Evolutionary conservation across 768 basidiomycete genomes (phyloP), one percentile per base, ranked within the genome.

Genomic region (Trametes cubensis): DNA sequence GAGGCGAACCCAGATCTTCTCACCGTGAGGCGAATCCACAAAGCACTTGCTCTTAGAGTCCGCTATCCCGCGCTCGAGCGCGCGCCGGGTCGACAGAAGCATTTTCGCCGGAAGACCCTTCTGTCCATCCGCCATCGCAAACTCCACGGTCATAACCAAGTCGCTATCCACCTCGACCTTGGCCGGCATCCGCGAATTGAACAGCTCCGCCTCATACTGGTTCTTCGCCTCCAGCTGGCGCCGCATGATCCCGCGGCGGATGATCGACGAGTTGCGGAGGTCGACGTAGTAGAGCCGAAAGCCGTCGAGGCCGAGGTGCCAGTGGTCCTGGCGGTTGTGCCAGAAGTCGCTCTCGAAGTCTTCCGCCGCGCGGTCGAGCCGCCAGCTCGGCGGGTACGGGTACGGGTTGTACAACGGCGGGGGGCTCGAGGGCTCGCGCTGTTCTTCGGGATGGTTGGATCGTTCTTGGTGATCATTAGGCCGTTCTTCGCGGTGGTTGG

Each of bases 401-500:
- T 63, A 63, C 51, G 62, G 62, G 56, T 63, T 44, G 57, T 63
- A 63, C 17, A 18, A 7, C 38, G 56, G 56, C 5, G 42, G 50
- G 14, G 55, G 45, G n/a, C 48, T 28, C 17, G 55, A 26, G 56
- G n/a, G 50, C 44, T n/a, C 21, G 26, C 21, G 45, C 44, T n/a
- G n/a, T n/a, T n/a, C n/a, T n/a, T n/a, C n/a, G n/a, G n/a, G n/a
- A n/a, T n/a, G n/a, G n/a, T n/a, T n/a, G n/a, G n/a, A n/a, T n/a
- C n/a, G n/a, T n/a, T n/a, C n/a, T n/a, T n/a, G n/a, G n/a, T n/a
- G n/a, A n/a, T n/a, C n/a, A n/a, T n/a, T n/a, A n/a, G n/a, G n/a
- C n/a, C n/a, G n/a, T n/a, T n/a, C n/a, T n/a, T n/a, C n/a, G n/a
- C n/a, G n/a, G n/a, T n/a, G n/a, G n/a, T n/a, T n/a, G n/a, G n/a